Base-by-base conservation (phyloP, 164 flowering plant genomes). In the Houttuynia cordata region DNA sequence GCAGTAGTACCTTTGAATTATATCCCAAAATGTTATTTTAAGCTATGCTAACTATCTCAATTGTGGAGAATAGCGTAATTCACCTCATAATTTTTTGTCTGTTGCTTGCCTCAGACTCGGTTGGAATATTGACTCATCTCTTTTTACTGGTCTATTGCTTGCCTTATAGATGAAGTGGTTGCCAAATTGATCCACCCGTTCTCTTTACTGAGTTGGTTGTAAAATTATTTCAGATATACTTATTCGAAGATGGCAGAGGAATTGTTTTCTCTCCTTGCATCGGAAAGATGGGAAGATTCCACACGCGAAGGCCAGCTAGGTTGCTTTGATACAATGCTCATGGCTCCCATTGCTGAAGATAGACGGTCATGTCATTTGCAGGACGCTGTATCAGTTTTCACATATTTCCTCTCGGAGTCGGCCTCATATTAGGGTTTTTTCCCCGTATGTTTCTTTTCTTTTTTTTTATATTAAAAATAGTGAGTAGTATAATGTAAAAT, bases 161-260 rank as follows among this genome's bases (percentile, higher is more conserved):
- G 37, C 37, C 37, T 30, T 30, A 30, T 30, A 30, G 37, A 30
- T 30, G 37, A 30, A 30, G 57, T 54, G 57, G 15, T 23, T 9
- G 0, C 51, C 1, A 19, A 5, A 1, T n/a, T 61, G 20, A 30
- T 53, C 30, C 30, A 1, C 37, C 30, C 24, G 14, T 54, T 61
- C 20, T 17, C 17, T 0, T 45, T 45, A 14, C 49, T 45, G 49
- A 17, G 17, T 45, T 12, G 12, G 12, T 45, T 45, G 2, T 45
- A 17, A 15, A 30, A 68, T 10, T 13, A 20, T 65, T 64, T 62
- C 85, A 93, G 99, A 65, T 91, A 79, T 20, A 84, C 81, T 18
- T 94, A 85, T 69, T 85, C 97, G 47, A 86, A 82, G 75, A 94
- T 94, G 99, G 89, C 89, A 0, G 96, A 90, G 61, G 93, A 86